These are phyloP conservation scores for Ambrosiella beaveri DNA, from an alignment of 2,329 filamentous ascomycete genomes.

Conservation along the genomic window DNA sequence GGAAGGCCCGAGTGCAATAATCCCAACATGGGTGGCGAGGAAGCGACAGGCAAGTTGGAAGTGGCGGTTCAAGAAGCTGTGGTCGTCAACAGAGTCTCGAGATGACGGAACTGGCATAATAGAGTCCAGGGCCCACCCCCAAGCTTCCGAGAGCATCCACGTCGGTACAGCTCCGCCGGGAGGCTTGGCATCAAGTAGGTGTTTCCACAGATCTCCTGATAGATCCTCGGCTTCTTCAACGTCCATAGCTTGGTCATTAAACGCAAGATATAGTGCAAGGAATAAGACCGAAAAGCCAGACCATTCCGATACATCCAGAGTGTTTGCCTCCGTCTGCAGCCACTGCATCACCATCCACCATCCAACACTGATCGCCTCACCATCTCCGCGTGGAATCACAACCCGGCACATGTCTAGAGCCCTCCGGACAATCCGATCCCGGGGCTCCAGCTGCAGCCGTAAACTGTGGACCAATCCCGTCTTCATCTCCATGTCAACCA, in stretches of 20 bases:
- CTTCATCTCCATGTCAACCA: conserved; percentile 50
- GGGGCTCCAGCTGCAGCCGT: conserved; percentile 48
- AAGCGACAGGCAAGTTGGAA: conserved; percentile 48
- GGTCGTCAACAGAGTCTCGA: neutral
- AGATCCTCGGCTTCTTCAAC: neutral
- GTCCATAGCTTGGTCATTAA: conserved; percentile 1
- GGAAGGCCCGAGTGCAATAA: conserved; percentile 30
- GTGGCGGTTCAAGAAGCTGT: conserved; percentile 31
- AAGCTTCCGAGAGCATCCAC: conserved; percentile 46
- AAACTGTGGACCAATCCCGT: conserved; percentile 47
- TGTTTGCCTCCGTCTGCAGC: conserved; percentile 34
- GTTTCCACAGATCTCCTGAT: neutral
- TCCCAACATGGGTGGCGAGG: conserved; percentile 39
- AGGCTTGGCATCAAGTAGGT: neutral
- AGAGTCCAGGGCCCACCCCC: conserved; percentile 54
- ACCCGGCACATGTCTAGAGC: conserved; percentile 46
- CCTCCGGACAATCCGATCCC: conserved; percentile 41
- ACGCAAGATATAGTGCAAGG: conserved; percentile 41
- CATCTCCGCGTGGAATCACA: conserved; percentile 40
- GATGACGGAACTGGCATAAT: conserved; percentile 15
- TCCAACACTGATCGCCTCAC: conserved; percentile 43
- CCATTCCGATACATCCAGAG: conserved; percentile 45
- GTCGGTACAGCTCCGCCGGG: conserved; percentile 25
- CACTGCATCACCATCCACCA: conserved; percentile 64
- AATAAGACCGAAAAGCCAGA: conserved; percentile 47